Evolutionary conservation across 2,329 filamentous ascomycete species (phyloP), one percentile per base, ranked within the genome.

Genomic region (Xylaria sp.): DNA sequence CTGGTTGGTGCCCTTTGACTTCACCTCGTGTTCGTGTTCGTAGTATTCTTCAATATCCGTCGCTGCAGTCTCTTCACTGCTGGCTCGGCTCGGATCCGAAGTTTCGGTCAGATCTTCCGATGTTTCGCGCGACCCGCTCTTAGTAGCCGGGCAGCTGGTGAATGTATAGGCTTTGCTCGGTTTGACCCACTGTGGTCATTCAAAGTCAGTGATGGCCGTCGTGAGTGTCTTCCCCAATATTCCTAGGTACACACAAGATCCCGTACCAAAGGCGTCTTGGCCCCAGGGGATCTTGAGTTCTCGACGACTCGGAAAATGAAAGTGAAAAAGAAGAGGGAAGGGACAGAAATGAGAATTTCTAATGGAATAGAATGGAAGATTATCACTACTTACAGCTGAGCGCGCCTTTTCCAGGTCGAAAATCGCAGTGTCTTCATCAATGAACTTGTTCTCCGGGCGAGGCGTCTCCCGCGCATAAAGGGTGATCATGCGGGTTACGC

Each of bases 381-480:
- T 8, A 37, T 6, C 21, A 21, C 47, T 51, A 58, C 57, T 63
- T 58, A 65, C 70, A 15, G 63, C 64, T 4, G 64, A 64, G 28
- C 68, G 49, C 4, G 66, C 65, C 1, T 53, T 50, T 33, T 63
- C 47, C 23, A 72, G 49, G 6, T 67, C 58, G 49, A 72, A 69
- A 15, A 68, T 42, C 2, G 55, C 52, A 4, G 59, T 67, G 7
- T 67, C 63, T 3, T 50, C 21, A 11, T 64, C 53, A 28, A 64
- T n/a, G 25, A 47, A 23, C 8, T n/a, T 45, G 19, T 63, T 7
- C 2, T 40, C 6, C 0, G 65, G 64, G 1, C 57, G 23, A 42
- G 17, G 23, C 7, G 65, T 65, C 12, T 54, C 60, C 3, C 46
- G 61, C 8, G 45, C 23, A 43, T 42, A 71, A 23, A 72, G 69